Percentiles rank a stretch among this genome's conserved stretches.
These are phyloP conservation scores for Tuber microsphaerosporum DNA, from an alignment of 495 filamentous ascomycete species.

Conservation along the genomic window DNA sequence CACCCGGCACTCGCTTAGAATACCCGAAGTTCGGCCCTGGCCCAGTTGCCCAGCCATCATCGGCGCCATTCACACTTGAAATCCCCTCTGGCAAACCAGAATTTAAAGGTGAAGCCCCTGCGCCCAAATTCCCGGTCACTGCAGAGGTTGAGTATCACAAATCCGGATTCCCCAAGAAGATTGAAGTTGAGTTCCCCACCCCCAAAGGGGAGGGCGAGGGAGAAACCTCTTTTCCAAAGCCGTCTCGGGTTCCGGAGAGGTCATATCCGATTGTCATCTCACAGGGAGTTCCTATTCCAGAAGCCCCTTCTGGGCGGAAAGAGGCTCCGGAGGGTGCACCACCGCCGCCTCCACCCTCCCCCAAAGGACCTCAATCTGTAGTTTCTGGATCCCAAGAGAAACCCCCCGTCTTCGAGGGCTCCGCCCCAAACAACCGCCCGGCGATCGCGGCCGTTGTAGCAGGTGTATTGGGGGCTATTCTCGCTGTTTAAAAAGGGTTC, in stretches of 20 bases:
- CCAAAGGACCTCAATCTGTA: constrained; percentile 5
- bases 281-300: neutral
- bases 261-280: neutral
- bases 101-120: neutral
- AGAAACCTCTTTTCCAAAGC: neutral
- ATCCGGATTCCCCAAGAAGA: neutral
- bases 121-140: neutral
- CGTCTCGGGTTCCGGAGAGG: neutral
- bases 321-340: neutral
- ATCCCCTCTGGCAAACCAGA: neutral
- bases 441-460: constrained; percentile 12
- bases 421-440: constrained; percentile 15
- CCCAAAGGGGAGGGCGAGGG: neutral
- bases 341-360: constrained; percentile 3
- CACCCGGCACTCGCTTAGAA: neutral
- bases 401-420: constrained; percentile 21
- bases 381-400: constrained; percentile 15
- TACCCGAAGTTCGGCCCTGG: neutral
- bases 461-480: constrained; percentile 8
- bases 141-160: neutral
- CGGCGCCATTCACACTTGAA: neutral
- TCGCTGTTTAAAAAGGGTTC: neutral
- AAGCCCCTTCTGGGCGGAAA: neutral
- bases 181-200: neutral
- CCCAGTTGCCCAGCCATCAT: neutral